Evolutionary conservation across 2,329 filamentous ascomycete genomes (phyloP), one percentile per base, ranked within the genome.

Genomic region (Aspergillus pseudoterreus): DNA sequence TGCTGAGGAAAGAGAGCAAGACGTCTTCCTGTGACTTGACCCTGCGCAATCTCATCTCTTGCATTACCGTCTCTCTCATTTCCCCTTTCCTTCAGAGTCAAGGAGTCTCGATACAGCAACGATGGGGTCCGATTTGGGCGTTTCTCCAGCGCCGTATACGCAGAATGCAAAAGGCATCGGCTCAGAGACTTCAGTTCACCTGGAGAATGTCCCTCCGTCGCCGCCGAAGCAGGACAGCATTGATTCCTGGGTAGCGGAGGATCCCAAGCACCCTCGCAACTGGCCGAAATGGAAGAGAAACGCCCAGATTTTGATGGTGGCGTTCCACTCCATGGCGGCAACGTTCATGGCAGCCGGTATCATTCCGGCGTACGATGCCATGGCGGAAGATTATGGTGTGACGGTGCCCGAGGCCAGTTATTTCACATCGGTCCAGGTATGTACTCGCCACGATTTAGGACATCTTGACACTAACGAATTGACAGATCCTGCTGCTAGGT

Each of bases 271-370:
- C 14, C 63, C 63, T 4, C 55, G 43, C 1, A 63, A 61, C 19
- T 65, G 60, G 61, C 56, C 61, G 0, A 30, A 30, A 35, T 59
- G 58, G 61, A 65, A 64, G 55, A 65, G 81, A 70, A 64, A 75
- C 14, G 51, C 69, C 45, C 80, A 82, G 53, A 69, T 83, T 2
- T 48, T 76, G 9, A 72, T 82, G 51, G 77, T 83, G 9, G 76
- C 78, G 2, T 79, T 80, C 56, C 78, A 82, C 52, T 76, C 78
- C 17, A 76, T 77, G 66, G 80, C 80, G 71, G 71, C 74, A 15
- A 77, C 76, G 2, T 81, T 82, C 57, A 78, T 72, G 11, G 77
- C 78, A 1, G 72, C 78, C 0, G 68, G 74, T 2, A 80, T 82
- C 54, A 77, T 79, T 49, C 75, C 78, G 1, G 78, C 77, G 3